Evolutionary conservation across 208 protist species (phyloP), one percentile per base, ranked within the genome.

Genomic region (Strigomonas culicis): DNA sequence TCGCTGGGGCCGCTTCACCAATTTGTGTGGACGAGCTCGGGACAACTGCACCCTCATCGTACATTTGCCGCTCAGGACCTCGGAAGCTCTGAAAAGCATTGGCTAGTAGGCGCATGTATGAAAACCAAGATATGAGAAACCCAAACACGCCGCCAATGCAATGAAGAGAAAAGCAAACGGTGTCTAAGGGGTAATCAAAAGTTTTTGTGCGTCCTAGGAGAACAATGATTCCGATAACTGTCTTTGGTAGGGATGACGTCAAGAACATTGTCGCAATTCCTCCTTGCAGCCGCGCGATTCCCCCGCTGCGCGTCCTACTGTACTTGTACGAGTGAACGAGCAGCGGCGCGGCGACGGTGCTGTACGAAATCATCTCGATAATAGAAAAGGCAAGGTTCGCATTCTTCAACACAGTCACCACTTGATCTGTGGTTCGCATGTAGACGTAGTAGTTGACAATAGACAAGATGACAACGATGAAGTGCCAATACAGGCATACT

Each of bases 311-410:
- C 1, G 78, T 84, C 3, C 59, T 47, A n/a, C 81, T 83, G 63
- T 95, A 95, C 65, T 91, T 92, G 72, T 92, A 95, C 27, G 82
- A 68, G 62, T 87, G 91, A 3, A 95, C 71, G 65, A 93, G 89
- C 19, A 92, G 69, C 25, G 89, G 89, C 6, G 63, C 85, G 0
- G 71, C 77, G 34, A 63, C 63, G 2, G 50, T 27, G 2, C 50
- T 84, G 53, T 80, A 92, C 1, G 59, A 46, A 13, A 90, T 30
- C 19, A 86, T 30, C 22, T 74, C 80, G 25, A 92, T 72, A 63
- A 91, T 68, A 31, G 65, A 51, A 58, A 95, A 95, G 15, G 72
- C 81, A 0, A 92, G 51, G 25, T 88, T 72, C 0, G 77, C 84
- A 7, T 60, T 44, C 28, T 64, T 55, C 13, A 86, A 28, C 17